A percentile compares a stretch with the other conserved stretches of the same genome.
Conservation (phyloP, 371 early-diverging fungal species). For the Apophysomyces trapeziformis region DNA sequence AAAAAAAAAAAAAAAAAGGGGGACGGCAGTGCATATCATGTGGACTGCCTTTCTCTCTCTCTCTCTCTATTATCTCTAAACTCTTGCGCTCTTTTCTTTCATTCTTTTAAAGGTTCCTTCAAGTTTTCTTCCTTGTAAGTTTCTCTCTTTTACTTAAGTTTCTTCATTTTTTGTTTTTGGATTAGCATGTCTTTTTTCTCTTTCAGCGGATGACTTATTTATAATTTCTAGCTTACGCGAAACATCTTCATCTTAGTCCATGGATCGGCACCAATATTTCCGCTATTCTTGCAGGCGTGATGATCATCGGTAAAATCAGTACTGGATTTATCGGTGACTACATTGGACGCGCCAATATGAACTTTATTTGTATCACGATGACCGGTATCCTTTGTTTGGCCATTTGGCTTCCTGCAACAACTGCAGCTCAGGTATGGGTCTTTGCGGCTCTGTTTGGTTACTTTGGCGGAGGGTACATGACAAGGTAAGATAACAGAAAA, state of each 20-base stretch:
- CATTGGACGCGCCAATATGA: conserved; percentile 62
- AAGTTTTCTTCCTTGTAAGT: conserved; percentile 31
- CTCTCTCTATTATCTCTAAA: neutral
- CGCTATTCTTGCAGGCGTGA: conserved; percentile 55
- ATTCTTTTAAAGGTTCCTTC: conserved; percentile 25
- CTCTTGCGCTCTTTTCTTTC: neutral
- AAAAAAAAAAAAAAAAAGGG: no score
- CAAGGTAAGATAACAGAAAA: conserved; percentile 23
- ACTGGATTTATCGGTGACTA: conserved; percentile 58
- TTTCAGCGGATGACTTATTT: neutral
- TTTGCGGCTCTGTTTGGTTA: conserved; percentile 56
- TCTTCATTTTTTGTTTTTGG: neutral
- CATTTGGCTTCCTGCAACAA: conserved; percentile 44
- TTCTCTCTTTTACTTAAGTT: no score
- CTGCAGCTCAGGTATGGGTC: conserved; percentile 39
- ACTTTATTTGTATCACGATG: conserved; percentile 44
- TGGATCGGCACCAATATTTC: conserved; percentile 46
- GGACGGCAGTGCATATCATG: no score
- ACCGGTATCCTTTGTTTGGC: conserved; percentile 46
- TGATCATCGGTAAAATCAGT: conserved; percentile 58
- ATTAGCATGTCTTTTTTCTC: no score
- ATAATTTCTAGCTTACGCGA: conserved; percentile 37
- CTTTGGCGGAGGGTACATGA: conserved; percentile 66
- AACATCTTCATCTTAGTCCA: conserved; percentile 31
- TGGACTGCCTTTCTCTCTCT: no score